Percentiles rank a stretch among this genome's conserved stretches.
Conservation (phyloP, 2,329 filamentous ascomycete species). For the Ophiocordyceps polyrhachis-furcata region DNA sequence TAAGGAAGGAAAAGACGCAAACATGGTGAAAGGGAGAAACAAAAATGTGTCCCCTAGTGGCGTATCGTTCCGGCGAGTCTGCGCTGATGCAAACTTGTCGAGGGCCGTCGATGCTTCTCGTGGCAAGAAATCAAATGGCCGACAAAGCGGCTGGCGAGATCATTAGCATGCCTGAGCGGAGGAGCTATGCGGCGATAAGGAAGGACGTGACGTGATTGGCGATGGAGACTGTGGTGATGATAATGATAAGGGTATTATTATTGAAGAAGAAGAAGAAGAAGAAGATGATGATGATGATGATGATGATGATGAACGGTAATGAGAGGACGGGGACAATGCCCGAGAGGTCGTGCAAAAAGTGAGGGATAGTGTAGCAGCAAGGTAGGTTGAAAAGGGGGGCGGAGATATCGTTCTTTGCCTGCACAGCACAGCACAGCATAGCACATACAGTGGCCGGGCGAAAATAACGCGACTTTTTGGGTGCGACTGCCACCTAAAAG, state of each 20-base stretch:
- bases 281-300: neutral
- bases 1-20: slow-evolving; percentile 21
- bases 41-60: neutral
- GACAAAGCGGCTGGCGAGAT: neutral
- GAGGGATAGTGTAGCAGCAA: neutral
- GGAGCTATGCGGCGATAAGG: neutral
- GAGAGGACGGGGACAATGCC: neutral
- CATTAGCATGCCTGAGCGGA: neutral
- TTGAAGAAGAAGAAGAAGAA: too few relatives aligned
- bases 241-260: too few relatives aligned
- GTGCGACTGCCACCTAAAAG: too few relatives aligned
- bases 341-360: neutral
- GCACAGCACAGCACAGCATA: neutral
- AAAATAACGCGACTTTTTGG: too few relatives aligned
- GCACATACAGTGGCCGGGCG: too few relatives aligned
- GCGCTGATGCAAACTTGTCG: neutral
- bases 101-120: neutral
- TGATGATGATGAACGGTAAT: neutral
- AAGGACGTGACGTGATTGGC: neutral
- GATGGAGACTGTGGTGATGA: neutral
- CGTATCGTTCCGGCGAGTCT: neutral
- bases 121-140: neutral
- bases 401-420: too few relatives aligned
- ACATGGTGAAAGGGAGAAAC: slow-evolving; percentile 15
- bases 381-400: neutral